Evolutionary conservation across 208 protist species (phyloP), one percentile per base, ranked within the genome.

Genomic region (Acanthamoeba culbertsoni): DNA sequence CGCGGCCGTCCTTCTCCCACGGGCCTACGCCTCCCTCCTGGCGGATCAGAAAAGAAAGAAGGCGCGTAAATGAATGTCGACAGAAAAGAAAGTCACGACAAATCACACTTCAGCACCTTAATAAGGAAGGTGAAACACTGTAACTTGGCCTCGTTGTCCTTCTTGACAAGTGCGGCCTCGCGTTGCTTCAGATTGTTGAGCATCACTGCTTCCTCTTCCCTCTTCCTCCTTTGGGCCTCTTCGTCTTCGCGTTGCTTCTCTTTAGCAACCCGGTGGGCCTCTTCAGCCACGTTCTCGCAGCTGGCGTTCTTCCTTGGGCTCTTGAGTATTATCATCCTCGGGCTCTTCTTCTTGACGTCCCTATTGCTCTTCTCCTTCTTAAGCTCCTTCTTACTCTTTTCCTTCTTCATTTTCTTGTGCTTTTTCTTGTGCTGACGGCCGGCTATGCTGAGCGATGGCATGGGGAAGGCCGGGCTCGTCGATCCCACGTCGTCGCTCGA

Each of bases 341-440:
- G 68, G 68, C 68, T 79, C 35, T 79, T 43, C 35, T 79, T 79
- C 68, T 48, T 79, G 3, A 51, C 48, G 40, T 79, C 42, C 37
- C 28, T n/a, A 42, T 48, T 79, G 42, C 68, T 79, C 35, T 43
- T 79, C 40, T 79, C 68, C 68, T 79, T 79, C 68, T 79, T 79
- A 6, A 79, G 20, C 68, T 79, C 68, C 68, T 79, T 79, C 68
- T 79, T 48, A 6, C 2, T 28, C 68, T 79, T 48, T 42, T 79
- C 48, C 23, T 43, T 20, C 12, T 33, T 28, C 6, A 20, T 43
- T 42, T 20, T 51, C 68, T 79, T 79, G 40, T 46, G 14, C 5
- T 6, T 3, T 4, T 75, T 0, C 35, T 43, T 48, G n/a, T n/a
- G 20, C 35, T 4, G 35, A 4, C 42, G 68, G 4, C 37, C 23